phyloP scores from a whole-genome alignment of 2,329 filamentous ascomycete species.

The Fusarium sp. region DNA sequence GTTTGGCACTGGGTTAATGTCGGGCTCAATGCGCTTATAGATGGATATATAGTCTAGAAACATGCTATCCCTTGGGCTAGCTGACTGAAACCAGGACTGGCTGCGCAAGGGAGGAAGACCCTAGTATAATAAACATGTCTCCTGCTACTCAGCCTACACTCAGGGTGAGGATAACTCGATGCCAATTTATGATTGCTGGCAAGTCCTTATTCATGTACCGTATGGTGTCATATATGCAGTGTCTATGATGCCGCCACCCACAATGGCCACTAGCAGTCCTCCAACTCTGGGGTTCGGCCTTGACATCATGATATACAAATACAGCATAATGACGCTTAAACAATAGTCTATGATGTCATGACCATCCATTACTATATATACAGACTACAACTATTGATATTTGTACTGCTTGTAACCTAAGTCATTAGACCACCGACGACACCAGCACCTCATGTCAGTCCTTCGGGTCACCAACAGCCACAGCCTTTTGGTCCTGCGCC shows the following conservation, averaged over 20 bases:
- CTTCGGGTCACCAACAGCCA: not conserved
- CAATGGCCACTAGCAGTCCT: not conserved
- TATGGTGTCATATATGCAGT: too few relatives aligned
- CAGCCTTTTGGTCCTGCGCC: not conserved
- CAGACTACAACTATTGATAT: not conserved
- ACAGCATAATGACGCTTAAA: constrained; percentile 1
- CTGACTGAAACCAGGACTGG: too few relatives aligned
- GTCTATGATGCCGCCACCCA: not conserved
- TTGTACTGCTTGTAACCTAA: too few relatives aligned
- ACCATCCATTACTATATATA: not conserved
- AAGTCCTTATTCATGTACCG: too few relatives aligned
- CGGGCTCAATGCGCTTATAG: not conserved
- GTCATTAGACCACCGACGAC: not conserved
- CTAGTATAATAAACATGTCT: too few relatives aligned
- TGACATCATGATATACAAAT: constrained; percentile 3
- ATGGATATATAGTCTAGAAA: not conserved
- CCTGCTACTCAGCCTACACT: too few relatives aligned
- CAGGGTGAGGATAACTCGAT: too few relatives aligned
- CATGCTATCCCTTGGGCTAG: too few relatives aligned
- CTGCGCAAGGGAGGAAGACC: too few relatives aligned
- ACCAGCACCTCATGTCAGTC: not conserved
- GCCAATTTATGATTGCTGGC: too few relatives aligned
- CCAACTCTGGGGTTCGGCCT: not conserved
- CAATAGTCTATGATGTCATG: constrained; percentile 11
- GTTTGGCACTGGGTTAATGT: constrained; percentile 11